These are phyloP conservation scores for Knufia petricola DNA, from an alignment of 2,329 filamentous ascomycete genomes.

Conservation along the genomic window DNA sequence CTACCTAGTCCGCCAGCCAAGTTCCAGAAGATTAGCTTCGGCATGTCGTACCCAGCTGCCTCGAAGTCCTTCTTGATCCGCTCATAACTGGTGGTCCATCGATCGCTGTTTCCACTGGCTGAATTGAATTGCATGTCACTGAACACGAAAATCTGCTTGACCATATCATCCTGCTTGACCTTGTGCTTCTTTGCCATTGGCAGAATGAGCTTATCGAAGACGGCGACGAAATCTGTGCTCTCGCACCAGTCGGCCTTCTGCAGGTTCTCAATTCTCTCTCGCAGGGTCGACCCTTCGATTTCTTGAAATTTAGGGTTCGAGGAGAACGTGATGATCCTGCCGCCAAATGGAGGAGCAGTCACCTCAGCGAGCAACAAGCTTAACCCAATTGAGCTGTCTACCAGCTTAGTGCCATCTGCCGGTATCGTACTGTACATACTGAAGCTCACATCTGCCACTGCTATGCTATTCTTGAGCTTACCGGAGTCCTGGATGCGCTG, in stretches of 20 bases:
- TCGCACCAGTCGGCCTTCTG: constrained; percentile 29
- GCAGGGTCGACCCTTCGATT: constrained; percentile 35
- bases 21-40: constrained; percentile 38
- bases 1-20: constrained; percentile 46
- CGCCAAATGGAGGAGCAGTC: constrained; percentile 44
- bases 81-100: constrained; percentile 42
- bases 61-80: constrained; percentile 39
- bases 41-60: constrained; percentile 47
- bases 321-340: constrained; percentile 48
- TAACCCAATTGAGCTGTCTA: constrained; percentile 48
- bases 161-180: constrained; percentile 48
- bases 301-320: constrained; percentile 32
- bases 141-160: constrained; percentile 53
- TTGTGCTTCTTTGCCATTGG: constrained; percentile 44
- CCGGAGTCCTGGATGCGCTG: constrained; percentile 49
- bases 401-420: constrained; percentile 39
- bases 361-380: constrained; percentile 48
- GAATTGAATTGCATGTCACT: constrained; percentile 52
- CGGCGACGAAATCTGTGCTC: constrained; percentile 45
- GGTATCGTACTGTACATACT: constrained; percentile 41
- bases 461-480: constrained; percentile 44
- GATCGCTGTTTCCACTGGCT: constrained; percentile 20
- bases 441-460: constrained; percentile 49
- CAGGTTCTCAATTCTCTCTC: constrained; percentile 34
- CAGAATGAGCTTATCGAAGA: constrained; percentile 47